phyloP scores from a whole-genome alignment of 140 eudicot genomes.

The Ambrosia hybrid region DNA sequence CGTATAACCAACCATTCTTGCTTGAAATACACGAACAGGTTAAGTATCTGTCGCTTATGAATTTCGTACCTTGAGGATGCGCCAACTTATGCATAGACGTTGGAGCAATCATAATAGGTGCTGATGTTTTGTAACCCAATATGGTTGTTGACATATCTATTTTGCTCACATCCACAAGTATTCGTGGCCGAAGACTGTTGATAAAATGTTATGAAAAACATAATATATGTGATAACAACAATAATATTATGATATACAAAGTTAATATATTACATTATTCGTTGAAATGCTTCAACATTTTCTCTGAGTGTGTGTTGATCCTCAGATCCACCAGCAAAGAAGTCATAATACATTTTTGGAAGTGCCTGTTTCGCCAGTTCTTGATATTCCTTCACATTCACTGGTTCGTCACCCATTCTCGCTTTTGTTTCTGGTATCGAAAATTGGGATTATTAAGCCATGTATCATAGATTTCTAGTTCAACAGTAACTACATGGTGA shows the following conservation, averaged over 20 bases:
- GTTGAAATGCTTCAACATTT: conserved; percentile 58
- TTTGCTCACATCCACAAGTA: conserved; percentile 75
- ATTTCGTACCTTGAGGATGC: conserved; percentile 64
- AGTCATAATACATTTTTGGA: conserved; percentile 4
- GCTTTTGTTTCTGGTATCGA: background rate
- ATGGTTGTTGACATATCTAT: conserved; percentile 72
- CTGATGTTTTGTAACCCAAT: conserved; percentile 70
- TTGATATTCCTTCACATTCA: background rate
- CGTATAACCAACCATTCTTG: background rate
- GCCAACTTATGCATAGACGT: conserved; percentile 76
- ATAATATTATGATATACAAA: background rate
- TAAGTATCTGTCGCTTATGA: background rate
- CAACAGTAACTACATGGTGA: too few species aligned
- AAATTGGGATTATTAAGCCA: background rate
- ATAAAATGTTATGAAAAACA: background rate
- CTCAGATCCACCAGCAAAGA: conserved; percentile 1
- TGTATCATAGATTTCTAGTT: too few species aligned
- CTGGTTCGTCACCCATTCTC: background rate
- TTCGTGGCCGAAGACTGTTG: conserved; percentile 65
- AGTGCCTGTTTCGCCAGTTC: background rate
- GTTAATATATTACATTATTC: conserved; percentile 47
- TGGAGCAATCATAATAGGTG: conserved; percentile 91
- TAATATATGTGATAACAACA: background rate
- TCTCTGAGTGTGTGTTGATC: conserved; percentile 46
- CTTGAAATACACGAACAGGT: too few species aligned